phyloP scores from a whole-genome alignment of 1,284 basidiomycete genomes.

The Irpex sp. region DNA sequence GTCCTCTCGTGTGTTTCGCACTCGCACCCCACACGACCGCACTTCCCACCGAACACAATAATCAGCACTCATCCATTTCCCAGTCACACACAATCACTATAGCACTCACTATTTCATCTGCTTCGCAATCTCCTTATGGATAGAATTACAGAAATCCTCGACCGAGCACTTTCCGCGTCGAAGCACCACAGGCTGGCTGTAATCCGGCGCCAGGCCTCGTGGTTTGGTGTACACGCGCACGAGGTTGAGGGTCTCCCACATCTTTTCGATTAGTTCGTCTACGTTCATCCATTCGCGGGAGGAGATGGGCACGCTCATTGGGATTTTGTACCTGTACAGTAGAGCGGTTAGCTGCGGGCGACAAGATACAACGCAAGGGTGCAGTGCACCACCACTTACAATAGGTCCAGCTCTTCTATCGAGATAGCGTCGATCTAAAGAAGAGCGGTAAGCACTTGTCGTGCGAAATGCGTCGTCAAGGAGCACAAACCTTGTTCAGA shows the following conservation, averaged over 20 bases:
- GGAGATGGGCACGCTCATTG: constrained; percentile 91
- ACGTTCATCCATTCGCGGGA: constrained; percentile 95
- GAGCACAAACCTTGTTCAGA: constrained; percentile 59
- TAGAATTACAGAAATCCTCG: constrained; percentile 89
- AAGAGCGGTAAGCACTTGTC: constrained; percentile 18
- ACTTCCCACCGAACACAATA: constrained; percentile 33
- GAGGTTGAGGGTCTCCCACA: constrained; percentile 88
- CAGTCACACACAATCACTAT: background rate
- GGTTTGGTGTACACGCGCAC: constrained; percentile 97
- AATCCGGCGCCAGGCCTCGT: constrained; percentile 87
- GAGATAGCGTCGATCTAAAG: constrained; percentile 95
- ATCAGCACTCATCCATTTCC: background rate
- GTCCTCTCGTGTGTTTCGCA: constrained; percentile 93
- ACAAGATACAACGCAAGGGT: background rate
- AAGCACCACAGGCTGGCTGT: constrained; percentile 76
- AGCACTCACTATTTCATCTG: constrained; percentile 82
- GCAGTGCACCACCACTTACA: constrained; percentile 39
- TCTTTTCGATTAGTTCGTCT: constrained; percentile 88
- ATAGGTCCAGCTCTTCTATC: constrained; percentile 95
- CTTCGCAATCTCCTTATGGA: constrained; percentile 90
- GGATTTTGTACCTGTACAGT: constrained; percentile 75
- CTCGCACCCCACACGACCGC: constrained; percentile 92
- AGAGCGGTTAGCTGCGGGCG: background rate
- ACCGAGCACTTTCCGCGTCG: constrained; percentile 69
- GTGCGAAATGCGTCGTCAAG: background rate